Evolutionary conservation across 345 rosid species (phyloP), one percentile per base, ranked within the genome.

Genomic region (Euphorbia lathyris): DNA sequence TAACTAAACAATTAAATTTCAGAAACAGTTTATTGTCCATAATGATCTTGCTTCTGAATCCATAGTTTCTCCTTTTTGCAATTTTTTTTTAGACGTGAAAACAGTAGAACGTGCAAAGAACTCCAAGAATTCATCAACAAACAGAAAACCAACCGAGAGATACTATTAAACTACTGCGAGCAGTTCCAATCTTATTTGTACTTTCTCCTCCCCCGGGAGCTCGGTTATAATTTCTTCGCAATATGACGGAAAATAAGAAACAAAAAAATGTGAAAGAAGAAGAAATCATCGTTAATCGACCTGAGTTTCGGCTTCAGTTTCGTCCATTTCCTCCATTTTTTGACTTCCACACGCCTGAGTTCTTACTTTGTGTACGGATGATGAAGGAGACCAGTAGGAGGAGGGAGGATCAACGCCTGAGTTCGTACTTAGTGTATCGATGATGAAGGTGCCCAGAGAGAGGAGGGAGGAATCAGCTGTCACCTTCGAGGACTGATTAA

Each of bases 241-340:
- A 69, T 53, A 81, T 78, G 76, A 77, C 59, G 68, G 71, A 68
- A 56, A 43, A 7, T 2, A 29, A 48, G 22, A 74, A 63, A 58
- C 32, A 34, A 51, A 68, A 51, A 68, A 23, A 58, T 20, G 38
- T 27, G 66, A 75, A 60, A 60, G 32, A 50, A n/a, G n/a, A n/a
- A n/a, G n/a, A n/a, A n/a, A 29, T 10, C 27, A n/a, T 29, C 0
- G 34, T 61, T 63, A 72, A 58, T 13, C 20, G 42, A 90, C 96
- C 96, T 92, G 88, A 66, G 90, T 72, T 29, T 74, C 78, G 45
- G 79, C 85, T 58, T 86, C 96, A 1, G 87, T 71, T 76, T 90
- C 92, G 82, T 87, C 94, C 72, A 80, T 82, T 72, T 92, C 96
- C 79, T 87, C 86, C 84, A 77, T 77, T 53, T 51, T 23, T 56